Evolutionary conservation across 2,329 filamentous ascomycete genomes (phyloP), one percentile per base, ranked within the genome.

Genomic region (Penicillium sp.): DNA sequence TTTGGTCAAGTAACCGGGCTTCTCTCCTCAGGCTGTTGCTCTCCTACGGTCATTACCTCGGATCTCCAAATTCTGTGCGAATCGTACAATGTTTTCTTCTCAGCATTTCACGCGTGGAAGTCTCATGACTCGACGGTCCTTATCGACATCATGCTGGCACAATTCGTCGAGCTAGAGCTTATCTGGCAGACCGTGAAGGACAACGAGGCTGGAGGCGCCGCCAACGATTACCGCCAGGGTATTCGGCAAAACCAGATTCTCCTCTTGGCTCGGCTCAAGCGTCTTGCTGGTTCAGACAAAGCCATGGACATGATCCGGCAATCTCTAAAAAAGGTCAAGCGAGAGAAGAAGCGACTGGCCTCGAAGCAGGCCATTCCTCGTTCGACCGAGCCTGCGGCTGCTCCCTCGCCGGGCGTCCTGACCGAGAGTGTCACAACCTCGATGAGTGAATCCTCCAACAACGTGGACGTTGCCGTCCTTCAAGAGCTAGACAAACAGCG

Each of bases 141-240:
- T 39, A 76, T 84, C 50, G 80, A 84, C 54, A 82, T 81, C 35
- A 84, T 85, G 82, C 72, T 85, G 13, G 80, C 78, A 8, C 81
- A 82, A 26, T 85, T 84, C 57, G 78, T 83, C 36, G 81, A 83
- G 59, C 69, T 85, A 13, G 82, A 85, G 58, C 73, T 81, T 13
- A 85, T 85, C 12, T 82, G 82, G 79, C 81, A 84, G 63, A 81
- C 79, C 2, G 81, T 84, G 50, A 84, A 84, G 59, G 76, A 82
- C 53, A 80, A 83, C 46, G 77, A 70, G 25, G 74, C 76, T 7
- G 82, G 81, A 39, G 78, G 80, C 45, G 82, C 82, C 34, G 79
- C 81, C 3, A 77, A 76, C 37, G 82, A 85, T 49, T 85, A 84
- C 58, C 74, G 76, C 33, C 75, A 82, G 55, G 82, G 81, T n/a